A percentile compares a stretch with the other conserved stretches of the same genome.
Conservation (phyloP, 176 grass and related monocot genomes). For the Avena insularis region DNA sequence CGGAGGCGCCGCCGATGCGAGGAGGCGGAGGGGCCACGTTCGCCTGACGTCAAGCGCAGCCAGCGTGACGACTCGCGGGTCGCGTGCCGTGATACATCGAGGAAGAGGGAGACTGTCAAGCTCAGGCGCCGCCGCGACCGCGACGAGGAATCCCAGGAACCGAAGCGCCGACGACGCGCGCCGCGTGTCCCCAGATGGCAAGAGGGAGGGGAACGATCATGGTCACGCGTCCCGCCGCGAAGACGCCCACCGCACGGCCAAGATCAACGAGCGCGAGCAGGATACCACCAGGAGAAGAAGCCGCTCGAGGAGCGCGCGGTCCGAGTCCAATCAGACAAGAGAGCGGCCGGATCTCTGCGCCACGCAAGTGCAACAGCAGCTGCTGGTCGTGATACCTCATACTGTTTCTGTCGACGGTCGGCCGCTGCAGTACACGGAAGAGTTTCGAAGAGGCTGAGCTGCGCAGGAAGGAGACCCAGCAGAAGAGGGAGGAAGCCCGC, state of each 20-base stretch:
- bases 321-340: background rate
- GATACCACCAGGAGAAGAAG: background rate
- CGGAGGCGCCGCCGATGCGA: too few species aligned
- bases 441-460: background rate
- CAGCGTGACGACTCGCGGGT: background rate
- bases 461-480: constrained; percentile 1
- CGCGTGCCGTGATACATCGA: background rate
- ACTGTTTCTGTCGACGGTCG: background rate
- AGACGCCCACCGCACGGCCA: background rate
- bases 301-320: background rate
- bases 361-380: background rate
- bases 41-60: background rate
- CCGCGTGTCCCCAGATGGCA: background rate
- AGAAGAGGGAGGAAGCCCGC: constrained; percentile 25
- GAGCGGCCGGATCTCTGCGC: background rate
- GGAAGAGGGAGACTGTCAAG: background rate
- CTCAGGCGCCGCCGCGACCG: background rate
- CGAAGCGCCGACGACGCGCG: background rate
- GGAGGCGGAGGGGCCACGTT: background rate
- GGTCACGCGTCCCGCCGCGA: background rate
- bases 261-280: background rate
- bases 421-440: background rate
- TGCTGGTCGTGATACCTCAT: background rate
- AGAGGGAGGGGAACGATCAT: constrained; percentile 12
- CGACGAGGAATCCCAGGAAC: background rate